phyloP scores from a whole-genome alignment of 441 rosid genomes.

The Syzygium syzygioides region DNA sequence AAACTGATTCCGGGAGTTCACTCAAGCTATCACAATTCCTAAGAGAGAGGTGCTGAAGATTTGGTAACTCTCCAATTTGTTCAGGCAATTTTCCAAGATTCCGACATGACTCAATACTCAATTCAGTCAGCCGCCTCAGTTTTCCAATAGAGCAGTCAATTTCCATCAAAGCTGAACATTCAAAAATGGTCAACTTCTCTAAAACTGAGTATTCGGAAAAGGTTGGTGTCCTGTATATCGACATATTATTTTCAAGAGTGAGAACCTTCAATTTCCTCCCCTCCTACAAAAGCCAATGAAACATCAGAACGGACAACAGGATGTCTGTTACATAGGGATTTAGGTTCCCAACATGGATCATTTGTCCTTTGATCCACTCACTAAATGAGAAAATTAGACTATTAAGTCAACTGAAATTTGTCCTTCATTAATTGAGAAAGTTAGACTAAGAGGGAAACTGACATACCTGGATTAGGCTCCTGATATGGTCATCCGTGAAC shows the following conservation, averaged over 20 bases:
- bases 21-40: not conserved
- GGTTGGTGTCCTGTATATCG: not conserved
- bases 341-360: not conserved
- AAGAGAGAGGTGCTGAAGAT: not conserved
- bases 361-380: not conserved
- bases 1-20: not conserved
- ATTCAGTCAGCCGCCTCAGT: not conserved
- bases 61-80: not conserved
- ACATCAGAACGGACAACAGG: not conserved
- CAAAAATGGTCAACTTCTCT: not conserved
- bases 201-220: not conserved
- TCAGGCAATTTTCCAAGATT: not conserved
- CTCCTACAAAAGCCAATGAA: not conserved
- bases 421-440: not conserved
- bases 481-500: not conserved
- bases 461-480: not conserved
- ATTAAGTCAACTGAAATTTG: not conserved
- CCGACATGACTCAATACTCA: not conserved
- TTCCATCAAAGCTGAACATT: not conserved
- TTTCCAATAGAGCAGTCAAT: not conserved
- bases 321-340: not conserved
- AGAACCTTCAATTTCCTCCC: not conserved
- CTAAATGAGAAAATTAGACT: not conserved
- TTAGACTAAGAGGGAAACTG: not conserved
- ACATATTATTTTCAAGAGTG: not conserved